These are phyloP conservation scores for Phytopythium litorale DNA, from an alignment of 352 stramenopile genomes.

Conservation along the genomic window DNA sequence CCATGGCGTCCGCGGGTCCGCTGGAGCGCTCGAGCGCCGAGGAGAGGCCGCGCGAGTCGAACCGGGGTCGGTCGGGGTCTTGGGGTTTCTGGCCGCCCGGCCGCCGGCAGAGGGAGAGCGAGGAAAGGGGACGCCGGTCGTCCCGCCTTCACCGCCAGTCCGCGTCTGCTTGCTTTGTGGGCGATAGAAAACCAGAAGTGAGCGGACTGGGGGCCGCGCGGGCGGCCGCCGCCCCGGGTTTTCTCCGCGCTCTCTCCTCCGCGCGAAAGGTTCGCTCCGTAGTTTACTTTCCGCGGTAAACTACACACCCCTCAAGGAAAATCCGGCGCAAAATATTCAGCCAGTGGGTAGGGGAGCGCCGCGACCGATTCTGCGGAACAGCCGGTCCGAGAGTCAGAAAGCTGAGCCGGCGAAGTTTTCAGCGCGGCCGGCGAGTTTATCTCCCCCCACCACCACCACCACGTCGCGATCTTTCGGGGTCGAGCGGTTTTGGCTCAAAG, in stretches of 20 bases:
- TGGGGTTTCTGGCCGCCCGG: conserved; percentile 17
- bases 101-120: conserved; percentile 4
- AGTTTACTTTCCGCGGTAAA: conserved; percentile 6
- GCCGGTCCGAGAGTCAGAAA: conserved; percentile 5
- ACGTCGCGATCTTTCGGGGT: neutral
- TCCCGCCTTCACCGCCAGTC: conserved; percentile 16
- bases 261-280: neutral
- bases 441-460: no score
- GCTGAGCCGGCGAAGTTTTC: neutral
- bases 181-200: conserved; percentile 63
- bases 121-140: neutral
- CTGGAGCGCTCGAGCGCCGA: neutral
- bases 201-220: conserved; percentile 14
- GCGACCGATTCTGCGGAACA: neutral
- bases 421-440: neutral
- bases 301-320: neutral
- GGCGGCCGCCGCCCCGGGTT: neutral
- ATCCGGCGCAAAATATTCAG: conserved; percentile 11
- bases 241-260: conserved; percentile 6
- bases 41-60: neutral
- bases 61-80: neutral
- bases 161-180: conserved; percentile 10
- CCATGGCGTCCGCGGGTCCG: conserved; percentile 27
- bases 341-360: conserved; percentile 1
- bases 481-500: neutral